Evolutionary conservation across 2,329 filamentous ascomycete genomes (phyloP).

Genomic region (Cercospora sp.): DNA sequence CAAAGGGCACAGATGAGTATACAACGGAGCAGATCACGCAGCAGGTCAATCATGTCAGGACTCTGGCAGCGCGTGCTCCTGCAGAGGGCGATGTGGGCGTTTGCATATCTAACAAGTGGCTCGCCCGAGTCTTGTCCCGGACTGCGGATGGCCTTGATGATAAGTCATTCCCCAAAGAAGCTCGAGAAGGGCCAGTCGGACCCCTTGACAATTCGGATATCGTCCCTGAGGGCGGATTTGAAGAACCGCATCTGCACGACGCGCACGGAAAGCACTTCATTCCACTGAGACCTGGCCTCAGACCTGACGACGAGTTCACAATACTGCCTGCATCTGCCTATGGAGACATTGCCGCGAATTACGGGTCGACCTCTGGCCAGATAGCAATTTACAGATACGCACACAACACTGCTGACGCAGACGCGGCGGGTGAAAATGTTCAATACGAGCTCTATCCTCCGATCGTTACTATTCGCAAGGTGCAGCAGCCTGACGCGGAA

Average conservation of each 20-base stretch:
- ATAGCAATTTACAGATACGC: constrained; percentile 72
- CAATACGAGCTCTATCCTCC: constrained; percentile 83
- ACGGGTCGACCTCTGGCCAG: constrained; percentile 66
- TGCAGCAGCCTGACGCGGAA: constrained; percentile 53
- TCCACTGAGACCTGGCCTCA: constrained; percentile 67
- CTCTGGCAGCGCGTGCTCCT: constrained; percentile 53
- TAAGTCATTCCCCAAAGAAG: constrained; percentile 59
- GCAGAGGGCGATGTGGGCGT: constrained; percentile 74
- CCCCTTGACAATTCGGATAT: constrained; percentile 87
- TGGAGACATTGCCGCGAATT: constrained; percentile 78
- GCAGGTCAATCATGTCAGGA: constrained; percentile 73
- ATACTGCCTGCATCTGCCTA: constrained; percentile 78
- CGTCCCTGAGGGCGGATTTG: constrained; percentile 47
- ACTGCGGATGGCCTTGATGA: constrained; percentile 59
- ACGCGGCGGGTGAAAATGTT: constrained; percentile 61
- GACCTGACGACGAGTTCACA: constrained; percentile 69
- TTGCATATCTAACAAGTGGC: constrained; percentile 77
- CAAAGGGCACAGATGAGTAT: constrained; percentile 6
- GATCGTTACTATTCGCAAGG: constrained; percentile 78
- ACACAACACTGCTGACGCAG: constrained; percentile 69
- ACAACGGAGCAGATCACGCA: constrained; percentile 51
- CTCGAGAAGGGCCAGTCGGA: constrained; percentile 65
- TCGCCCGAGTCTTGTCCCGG: constrained; percentile 69
- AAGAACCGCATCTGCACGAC: constrained; percentile 29
- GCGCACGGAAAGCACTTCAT: constrained; percentile 55